These are phyloP conservation scores for Nitzschia putrida DNA, from an alignment of 108 stramenopile species.

Conservation along the genomic window DNA sequence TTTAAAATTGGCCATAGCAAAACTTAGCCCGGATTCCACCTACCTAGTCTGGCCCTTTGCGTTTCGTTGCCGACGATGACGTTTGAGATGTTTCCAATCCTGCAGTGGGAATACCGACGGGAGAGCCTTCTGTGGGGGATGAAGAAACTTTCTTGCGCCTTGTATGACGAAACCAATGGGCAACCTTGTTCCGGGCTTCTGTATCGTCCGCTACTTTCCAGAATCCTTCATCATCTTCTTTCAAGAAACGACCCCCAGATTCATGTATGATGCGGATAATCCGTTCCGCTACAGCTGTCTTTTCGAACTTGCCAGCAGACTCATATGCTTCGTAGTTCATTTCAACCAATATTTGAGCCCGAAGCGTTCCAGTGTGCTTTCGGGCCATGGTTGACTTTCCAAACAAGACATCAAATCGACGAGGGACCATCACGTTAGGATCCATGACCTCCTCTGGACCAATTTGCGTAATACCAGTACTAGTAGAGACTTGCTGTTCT, in stretches of 20 bases:
- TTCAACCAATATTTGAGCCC: background rate
- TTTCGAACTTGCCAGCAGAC: constrained; percentile 24
- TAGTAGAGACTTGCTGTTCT: background rate
- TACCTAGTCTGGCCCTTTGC: no score
- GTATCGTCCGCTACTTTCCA: background rate
- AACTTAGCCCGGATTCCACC: no score
- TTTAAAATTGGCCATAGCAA: no score
- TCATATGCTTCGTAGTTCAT: constrained; percentile 11
- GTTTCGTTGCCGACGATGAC: no score
- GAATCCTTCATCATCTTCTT: constrained; percentile 1
- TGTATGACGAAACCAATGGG: background rate
- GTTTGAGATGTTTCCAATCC: no score
- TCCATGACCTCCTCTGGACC: background rate
- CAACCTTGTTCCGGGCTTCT: background rate
- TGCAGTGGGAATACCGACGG: no score
- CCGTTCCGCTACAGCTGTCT: constrained; percentile 28
- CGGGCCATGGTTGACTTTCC: constrained; percentile 11
- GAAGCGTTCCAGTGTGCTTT: constrained; percentile 17
- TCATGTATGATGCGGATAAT: constrained; percentile 30
- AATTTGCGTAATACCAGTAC: background rate
- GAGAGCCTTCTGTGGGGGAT: no score
- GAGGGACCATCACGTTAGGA: constrained; percentile 1
- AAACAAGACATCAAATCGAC: constrained; percentile 33
- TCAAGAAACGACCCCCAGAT: constrained; percentile 25
- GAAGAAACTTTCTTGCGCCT: background rate